Evolutionary conservation across 148 eudicot species (phyloP), one percentile per base, ranked within the genome.

Genomic region (Rhododendron mucronatum): DNA sequence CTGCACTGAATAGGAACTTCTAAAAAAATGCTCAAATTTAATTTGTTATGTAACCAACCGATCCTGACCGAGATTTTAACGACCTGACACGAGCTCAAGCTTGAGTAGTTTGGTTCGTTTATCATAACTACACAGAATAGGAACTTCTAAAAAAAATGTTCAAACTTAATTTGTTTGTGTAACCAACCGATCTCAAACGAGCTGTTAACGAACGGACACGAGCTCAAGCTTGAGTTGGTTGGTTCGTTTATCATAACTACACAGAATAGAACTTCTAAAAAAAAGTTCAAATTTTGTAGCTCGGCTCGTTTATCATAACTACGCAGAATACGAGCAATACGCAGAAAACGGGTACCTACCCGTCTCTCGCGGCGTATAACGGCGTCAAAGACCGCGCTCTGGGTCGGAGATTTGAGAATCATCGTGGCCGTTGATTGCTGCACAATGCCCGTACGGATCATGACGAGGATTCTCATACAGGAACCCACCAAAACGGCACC

Each of bases 371-470:
- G 88, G 71, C 93, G 93, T 84, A 90, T 86, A 73, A 83, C 84
- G 21, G 92, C 86, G 82, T 87, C 89, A 16, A 83, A 69, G 45
- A 45, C 86, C 3, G 15, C 81, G 33, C 55, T 21, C 48, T 61
- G 73, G 33, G 88, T n/a, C 4, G 86, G 81, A 41, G 91, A 89
- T 0, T 87, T 89, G 4, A 92, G 48, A 45, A 94, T 90, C 15
- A 90, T 91, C 23, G 59, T 51, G 30, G 97, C 97, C 9, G 93
- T 92, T 16, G 92, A 90, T 81, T 90, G 90, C 73, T 94, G 97
- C 0, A 85, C 90, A 71, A 91, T 81, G 7, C 90, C 97, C 48
- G 91, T 88, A 8, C 92, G 91, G 47, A 90, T 83, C 93, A 92
- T 90, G 67, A 92, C 86, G 30, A 86, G 2, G 9, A 93, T 88